Evolutionary conservation across 768 basidiomycete genomes (phyloP).

Genomic region (Chalciporus sphaerocephalus): DNA sequence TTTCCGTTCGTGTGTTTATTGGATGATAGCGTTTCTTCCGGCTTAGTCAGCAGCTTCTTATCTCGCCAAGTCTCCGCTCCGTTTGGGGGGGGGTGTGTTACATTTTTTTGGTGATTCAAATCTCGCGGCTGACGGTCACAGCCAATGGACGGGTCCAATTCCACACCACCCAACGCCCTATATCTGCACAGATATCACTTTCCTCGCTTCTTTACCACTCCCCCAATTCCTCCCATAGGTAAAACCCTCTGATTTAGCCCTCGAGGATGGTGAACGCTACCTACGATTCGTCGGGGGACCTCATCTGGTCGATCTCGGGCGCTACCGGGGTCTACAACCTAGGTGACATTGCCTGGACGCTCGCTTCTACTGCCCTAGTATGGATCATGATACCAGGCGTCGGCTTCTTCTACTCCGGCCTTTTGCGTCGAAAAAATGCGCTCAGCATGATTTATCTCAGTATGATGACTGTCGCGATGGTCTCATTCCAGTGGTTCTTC

Average conservation of each 20-base stretch:
- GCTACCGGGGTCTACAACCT: slow-evolving; percentile 44
- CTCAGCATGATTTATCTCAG: slow-evolving; percentile 83
- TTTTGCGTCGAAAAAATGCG: slow-evolving; percentile 90
- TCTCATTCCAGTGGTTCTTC: slow-evolving; percentile 95
- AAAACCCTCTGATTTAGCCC: not conserved
- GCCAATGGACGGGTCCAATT: slow-evolving; percentile 6
- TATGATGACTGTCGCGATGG: slow-evolving; percentile 72
- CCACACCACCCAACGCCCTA: slow-evolving; percentile 17
- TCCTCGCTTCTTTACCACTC: not conserved
- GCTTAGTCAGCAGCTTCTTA: not conserved
- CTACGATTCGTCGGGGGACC: slow-evolving; percentile 39
- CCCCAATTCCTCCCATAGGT: slow-evolving; percentile 1
- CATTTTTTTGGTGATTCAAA: too few species aligned
- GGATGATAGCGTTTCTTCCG: not conserved
- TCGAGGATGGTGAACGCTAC: slow-evolving; percentile 42
- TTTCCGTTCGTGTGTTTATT: not conserved
- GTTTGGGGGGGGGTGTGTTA: too few species aligned
- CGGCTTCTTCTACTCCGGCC: slow-evolving; percentile 86
- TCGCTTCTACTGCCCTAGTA: slow-evolving; percentile 74
- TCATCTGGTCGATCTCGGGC: slow-evolving; percentile 27
- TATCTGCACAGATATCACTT: slow-evolving; percentile 11
- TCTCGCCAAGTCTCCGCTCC: not conserved
- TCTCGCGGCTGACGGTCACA: too few species aligned
- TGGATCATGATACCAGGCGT: slow-evolving; percentile 85
- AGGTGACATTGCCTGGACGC: slow-evolving; percentile 67